Evolutionary conservation across 495 filamentous ascomycete genomes (phyloP).

Genomic region (Talaromyces wortmannii): DNA sequence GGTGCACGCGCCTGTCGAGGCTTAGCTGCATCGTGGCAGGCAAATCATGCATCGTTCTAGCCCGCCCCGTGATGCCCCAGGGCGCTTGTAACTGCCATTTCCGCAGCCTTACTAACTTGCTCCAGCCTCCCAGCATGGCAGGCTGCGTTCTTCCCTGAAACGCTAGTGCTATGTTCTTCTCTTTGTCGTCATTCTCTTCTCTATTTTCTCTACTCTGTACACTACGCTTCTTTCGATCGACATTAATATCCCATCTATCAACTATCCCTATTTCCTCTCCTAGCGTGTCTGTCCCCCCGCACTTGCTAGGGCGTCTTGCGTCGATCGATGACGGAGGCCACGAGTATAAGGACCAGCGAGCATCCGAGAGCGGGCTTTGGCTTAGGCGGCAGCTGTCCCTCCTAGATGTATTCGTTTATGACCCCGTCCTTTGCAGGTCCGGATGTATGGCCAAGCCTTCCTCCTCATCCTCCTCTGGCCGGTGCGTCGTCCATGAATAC

Average conservation of each 20-base stretch:
- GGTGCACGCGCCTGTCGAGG: background rate
- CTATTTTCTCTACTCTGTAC: too few relatives aligned
- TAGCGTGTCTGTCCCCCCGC: background rate
- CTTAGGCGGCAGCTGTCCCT: background rate
- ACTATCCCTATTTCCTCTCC: background rate
- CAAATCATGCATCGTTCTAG: background rate
- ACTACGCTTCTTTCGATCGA: too few relatives aligned
- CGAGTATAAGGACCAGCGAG: background rate
- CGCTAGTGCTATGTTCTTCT: too few relatives aligned
- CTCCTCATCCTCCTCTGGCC: constrained; percentile 13
- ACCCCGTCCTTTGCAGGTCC: constrained; percentile 1
- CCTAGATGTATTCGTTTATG: constrained; percentile 3
- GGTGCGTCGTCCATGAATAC: constrained; percentile 12
- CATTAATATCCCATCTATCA: too few relatives aligned
- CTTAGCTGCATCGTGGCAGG: background rate
- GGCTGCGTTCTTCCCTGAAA: too few relatives aligned
- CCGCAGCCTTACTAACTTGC: background rate
- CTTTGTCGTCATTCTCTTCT: too few relatives aligned
- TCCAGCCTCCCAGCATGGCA: background rate
- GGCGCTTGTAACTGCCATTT: background rate
- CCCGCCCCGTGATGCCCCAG: background rate
- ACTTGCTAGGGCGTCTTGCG: background rate
- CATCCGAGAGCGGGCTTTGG: background rate
- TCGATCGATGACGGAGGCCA: background rate
- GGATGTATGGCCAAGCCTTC: constrained; percentile 1